phyloP scores from a whole-genome alignment of 768 basidiomycete genomes.

The Serendipita sp. region DNA sequence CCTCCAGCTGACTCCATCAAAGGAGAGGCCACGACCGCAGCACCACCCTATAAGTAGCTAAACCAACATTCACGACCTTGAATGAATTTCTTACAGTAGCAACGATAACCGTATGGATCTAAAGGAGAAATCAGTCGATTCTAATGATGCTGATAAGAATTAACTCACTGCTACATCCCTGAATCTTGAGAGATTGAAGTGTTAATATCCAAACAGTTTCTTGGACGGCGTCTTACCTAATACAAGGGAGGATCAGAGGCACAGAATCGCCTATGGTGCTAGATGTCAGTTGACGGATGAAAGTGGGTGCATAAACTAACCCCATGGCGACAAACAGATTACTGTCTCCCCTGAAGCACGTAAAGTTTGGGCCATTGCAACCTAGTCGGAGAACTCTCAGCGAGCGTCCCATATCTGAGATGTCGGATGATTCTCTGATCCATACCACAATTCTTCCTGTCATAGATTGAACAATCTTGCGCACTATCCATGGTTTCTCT shows the following conservation, averaged over 20 bases:
- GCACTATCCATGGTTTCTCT: conserved; percentile 43
- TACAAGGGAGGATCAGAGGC: conserved; percentile 44
- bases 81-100: conserved; percentile 32
- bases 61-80: not conserved
- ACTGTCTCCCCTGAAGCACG: conserved; percentile 42
- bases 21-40: conserved; percentile 30
- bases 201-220: not conserved
- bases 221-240: conserved; percentile 14
- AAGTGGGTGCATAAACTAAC: conserved; percentile 6
- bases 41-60: conserved; percentile 21
- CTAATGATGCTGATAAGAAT: not conserved
- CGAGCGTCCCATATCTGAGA: not conserved
- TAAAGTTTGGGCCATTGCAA: conserved; percentile 24
- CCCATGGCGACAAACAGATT: conserved; percentile 47
- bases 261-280: conserved; percentile 33
- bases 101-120: conserved; percentile 42
- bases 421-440: conserved; percentile 35
- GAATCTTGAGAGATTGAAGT: not conserved
- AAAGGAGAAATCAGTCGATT: conserved; percentile 35
- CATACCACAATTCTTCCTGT: conserved; percentile 38
- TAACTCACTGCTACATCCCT: not conserved
- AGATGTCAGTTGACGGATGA: conserved; percentile 2
- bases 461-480: conserved; percentile 46
- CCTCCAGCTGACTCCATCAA: conserved; percentile 43
- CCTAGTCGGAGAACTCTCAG: not conserved